Percentiles rank a stretch among this genome's conserved stretches.
These are phyloP conservation scores for Kodamaea sp. DNA, from an alignment of 1,139 yeast species.

Conservation along the genomic window DNA sequence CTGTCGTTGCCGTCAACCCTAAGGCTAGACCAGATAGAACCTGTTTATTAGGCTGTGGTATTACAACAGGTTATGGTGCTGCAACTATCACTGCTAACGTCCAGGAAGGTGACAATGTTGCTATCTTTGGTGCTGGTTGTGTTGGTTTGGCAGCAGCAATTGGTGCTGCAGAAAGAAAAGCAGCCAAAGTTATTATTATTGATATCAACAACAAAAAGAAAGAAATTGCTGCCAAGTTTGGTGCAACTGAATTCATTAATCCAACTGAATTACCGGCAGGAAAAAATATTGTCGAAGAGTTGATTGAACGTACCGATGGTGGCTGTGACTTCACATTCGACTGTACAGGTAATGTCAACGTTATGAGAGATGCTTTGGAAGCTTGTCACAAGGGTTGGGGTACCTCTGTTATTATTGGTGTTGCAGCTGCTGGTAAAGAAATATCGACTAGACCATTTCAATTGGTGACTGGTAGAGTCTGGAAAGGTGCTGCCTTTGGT, in stretches of 20 bases:
- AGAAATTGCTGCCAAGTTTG: slow-evolving; percentile 83
- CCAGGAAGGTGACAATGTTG: slow-evolving; percentile 88
- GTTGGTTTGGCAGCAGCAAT: slow-evolving; percentile 95
- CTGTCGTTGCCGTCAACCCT: slow-evolving; percentile 90
- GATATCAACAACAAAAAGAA: slow-evolving; percentile 83
- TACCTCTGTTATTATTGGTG: slow-evolving; percentile 89
- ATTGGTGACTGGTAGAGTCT: slow-evolving; percentile 95
- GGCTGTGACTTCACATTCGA: slow-evolving; percentile 95
- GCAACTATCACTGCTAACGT: slow-evolving; percentile 93
- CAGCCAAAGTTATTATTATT: slow-evolving; percentile 77
- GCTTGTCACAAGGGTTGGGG: slow-evolving; percentile 99
- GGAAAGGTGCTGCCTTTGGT: slow-evolving; percentile 98
- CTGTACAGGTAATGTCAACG: slow-evolving; percentile 94
- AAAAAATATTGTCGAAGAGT: slow-evolving; percentile 73
- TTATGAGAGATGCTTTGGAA: slow-evolving; percentile 94
- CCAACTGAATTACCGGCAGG: slow-evolving; percentile 73
- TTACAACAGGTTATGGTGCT: slow-evolving; percentile 98
- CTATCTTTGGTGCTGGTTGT: slow-evolving; percentile 96
- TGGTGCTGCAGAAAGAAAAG: slow-evolving; percentile 84
- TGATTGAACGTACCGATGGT: slow-evolving; percentile 90
- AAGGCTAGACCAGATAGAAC: slow-evolving; percentile 82
- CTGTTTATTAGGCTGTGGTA: slow-evolving; percentile 95
- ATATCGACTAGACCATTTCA: slow-evolving; percentile 97
- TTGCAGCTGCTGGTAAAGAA: slow-evolving; percentile 97
- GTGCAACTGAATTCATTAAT: slow-evolving; percentile 93